Evolutionary conservation across 768 basidiomycete species (phyloP).

Genomic region (Serendipita indica): DNA sequence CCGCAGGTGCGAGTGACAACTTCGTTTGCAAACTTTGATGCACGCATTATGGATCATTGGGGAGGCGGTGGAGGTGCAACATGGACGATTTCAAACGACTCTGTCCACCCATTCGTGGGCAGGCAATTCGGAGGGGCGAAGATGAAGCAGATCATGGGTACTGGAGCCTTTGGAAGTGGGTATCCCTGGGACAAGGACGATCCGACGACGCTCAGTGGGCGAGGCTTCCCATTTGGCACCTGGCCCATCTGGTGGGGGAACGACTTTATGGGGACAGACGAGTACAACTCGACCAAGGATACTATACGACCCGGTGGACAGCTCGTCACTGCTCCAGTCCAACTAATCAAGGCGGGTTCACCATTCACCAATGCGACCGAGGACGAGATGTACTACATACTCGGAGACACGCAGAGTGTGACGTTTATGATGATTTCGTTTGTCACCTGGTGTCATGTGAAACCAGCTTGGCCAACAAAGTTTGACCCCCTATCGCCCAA

Average conservation of each 20-base stretch:
- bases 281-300: not conserved
- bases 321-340: not conserved
- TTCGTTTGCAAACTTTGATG: not conserved
- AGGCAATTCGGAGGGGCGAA: not conserved
- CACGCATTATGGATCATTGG: not conserved
- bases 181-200: not conserved
- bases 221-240: not conserved
- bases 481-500: not conserved
- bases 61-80: not conserved
- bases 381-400: not conserved
- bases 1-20: not conserved
- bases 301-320: not conserved
- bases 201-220: not conserved
- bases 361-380: not conserved
- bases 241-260: not conserved
- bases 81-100: not conserved
- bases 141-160: not conserved
- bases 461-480: not conserved
- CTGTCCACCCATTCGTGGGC: not conserved
- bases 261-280: not conserved
- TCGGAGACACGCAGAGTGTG: not conserved
- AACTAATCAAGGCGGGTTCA: not conserved
- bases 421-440: not conserved
- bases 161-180: not conserved
- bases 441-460: not conserved